Percentiles rank a stretch among this genome's conserved stretches.
phyloP scores from a whole-genome alignment of 2,329 filamentous ascomycete genomes.

The Trichophyton rubrum region DNA sequence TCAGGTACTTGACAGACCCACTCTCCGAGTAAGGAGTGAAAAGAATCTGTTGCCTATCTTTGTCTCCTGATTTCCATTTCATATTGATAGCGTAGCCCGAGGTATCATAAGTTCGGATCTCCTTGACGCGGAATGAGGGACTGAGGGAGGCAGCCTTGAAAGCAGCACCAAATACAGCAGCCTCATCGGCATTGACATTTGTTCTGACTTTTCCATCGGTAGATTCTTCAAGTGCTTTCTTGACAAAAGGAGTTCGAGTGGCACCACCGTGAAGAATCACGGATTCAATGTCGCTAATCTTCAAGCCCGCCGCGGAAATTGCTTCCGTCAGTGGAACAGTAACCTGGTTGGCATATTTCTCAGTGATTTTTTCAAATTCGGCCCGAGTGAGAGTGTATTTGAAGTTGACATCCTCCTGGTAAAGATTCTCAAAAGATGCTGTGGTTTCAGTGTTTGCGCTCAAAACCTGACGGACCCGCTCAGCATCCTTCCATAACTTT shows the following conservation, averaged over 20 bases:
- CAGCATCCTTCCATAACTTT: conserved; percentile 86
- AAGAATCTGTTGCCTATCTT: conserved; percentile 65
- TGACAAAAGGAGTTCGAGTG: conserved; percentile 84
- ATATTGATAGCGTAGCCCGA: conserved; percentile 62
- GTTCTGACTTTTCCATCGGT: conserved; percentile 67
- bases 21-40: conserved; percentile 67
- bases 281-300: conserved; percentile 66
- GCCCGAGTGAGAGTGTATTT: conserved; percentile 73
- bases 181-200: conserved; percentile 95
- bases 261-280: conserved; percentile 88
- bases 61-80: conserved; percentile 60
- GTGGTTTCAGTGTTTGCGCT: conserved; percentile 81
- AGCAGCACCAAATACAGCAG: conserved; percentile 87
- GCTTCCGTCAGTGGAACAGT: conserved; percentile 58
- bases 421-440: conserved; percentile 71
- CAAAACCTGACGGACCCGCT: conserved; percentile 73
- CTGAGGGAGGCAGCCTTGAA: conserved; percentile 89
- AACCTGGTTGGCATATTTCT: conserved; percentile 56
- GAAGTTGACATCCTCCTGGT: conserved; percentile 82
- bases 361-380: conserved; percentile 68
- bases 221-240: conserved; percentile 69
- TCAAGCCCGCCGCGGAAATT: conserved; percentile 58
- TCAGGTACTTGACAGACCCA: conserved; percentile 69
- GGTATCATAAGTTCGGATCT: conserved; percentile 73
- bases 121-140: conserved; percentile 94